Conservation (phyloP, 305 asterid species). For the Fraxinus sp. region DNA sequence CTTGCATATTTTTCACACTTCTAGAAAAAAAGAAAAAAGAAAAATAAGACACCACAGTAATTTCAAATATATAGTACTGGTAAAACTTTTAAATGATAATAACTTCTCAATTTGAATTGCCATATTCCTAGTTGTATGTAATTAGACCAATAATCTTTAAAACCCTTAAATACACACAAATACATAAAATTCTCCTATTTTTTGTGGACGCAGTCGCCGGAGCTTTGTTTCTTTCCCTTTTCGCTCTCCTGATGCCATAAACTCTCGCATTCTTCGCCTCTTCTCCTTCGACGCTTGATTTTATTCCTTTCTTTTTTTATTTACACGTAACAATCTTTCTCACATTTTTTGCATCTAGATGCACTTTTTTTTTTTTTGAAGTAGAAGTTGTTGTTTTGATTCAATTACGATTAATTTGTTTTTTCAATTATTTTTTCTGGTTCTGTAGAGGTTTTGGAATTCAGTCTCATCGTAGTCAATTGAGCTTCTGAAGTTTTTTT, state of each 20-base stretch:
- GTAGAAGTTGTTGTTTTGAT: neutral
- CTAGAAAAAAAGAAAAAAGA: neutral
- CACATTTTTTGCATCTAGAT: neutral
- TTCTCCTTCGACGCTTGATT: neutral
- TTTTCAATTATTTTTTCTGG: neutral
- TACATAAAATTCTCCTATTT: neutral
- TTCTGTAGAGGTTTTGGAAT: neutral
- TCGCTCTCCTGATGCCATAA: conserved; percentile 24
- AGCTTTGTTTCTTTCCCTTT: conserved; percentile 31
- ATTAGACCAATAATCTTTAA: neutral
- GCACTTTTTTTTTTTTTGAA: neutral
- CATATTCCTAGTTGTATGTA: neutral
- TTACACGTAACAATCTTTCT: neutral
- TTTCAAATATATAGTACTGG: neutral
- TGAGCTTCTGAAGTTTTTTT: neutral
- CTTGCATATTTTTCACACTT: neutral
- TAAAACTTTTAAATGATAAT: neutral
- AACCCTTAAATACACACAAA: neutral
- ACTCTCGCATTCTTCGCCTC: conserved; percentile 9
- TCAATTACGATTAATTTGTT: neutral
- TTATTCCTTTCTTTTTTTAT: conserved; percentile 1
- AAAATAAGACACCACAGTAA: neutral
- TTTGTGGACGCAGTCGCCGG: conserved; percentile 59
- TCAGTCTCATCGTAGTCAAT: conserved; percentile 29
- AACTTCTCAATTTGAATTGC: neutral